These are phyloP conservation scores for Alopecurus myosuroides DNA, from an alignment of 176 grass and related monocot genomes.

Conservation along the genomic window DNA sequence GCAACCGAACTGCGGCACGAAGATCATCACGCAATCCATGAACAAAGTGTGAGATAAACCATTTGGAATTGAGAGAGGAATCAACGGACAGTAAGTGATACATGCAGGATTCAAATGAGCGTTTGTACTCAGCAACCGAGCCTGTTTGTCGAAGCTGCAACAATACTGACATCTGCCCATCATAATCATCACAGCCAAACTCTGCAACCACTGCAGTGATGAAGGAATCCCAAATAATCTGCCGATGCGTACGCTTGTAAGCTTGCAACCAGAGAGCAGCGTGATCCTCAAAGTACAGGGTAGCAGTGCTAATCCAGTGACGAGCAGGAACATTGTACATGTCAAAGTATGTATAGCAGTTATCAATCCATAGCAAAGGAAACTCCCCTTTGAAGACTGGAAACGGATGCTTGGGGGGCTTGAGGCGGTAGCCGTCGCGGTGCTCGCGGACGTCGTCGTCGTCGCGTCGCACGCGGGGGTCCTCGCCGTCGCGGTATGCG, in stretches of 20 bases:
- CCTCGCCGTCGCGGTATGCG: too few species aligned
- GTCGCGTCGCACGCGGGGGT: too few species aligned
- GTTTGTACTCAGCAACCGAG: not conserved
- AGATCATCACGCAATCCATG: not conserved
- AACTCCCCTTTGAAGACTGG: not conserved
- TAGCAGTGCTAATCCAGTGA: not conserved
- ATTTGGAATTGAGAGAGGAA: not conserved
- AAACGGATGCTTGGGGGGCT: not conserved
- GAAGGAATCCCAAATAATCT: not conserved
- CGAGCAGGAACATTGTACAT: not conserved
- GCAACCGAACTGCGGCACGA: not conserved
- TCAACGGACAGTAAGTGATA: not conserved
- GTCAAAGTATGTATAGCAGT: not conserved
- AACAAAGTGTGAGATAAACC: not conserved
- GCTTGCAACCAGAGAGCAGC: not conserved
- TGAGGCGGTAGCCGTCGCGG: not conserved
- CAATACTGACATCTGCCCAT: not conserved
- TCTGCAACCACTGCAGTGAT: not conserved
- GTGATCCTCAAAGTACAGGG: not conserved
- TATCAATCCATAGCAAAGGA: not conserved
- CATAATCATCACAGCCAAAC: not conserved
- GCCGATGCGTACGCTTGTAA: not conserved
- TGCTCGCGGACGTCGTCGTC: too few species aligned
- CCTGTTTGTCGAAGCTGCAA: not conserved
- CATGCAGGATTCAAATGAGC: not conserved